Evolutionary conservation across 352 stramenopile genomes (phyloP), one percentile per base, ranked within the genome.

Genomic region (Globisporangium perplexum): DNA sequence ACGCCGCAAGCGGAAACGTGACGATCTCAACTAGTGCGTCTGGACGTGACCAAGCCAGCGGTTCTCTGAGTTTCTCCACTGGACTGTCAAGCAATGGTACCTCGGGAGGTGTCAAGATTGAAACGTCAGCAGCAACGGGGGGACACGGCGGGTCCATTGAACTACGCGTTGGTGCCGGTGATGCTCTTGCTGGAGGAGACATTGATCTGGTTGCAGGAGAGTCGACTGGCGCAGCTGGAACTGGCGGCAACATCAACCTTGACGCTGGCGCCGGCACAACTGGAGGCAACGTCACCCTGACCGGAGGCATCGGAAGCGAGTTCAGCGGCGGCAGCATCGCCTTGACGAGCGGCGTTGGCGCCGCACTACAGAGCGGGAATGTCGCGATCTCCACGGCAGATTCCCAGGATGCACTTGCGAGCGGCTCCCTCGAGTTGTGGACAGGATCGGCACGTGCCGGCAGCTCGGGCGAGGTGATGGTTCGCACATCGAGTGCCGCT

Each of bases 1-100:
- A 23, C 39, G 55, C 58, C 23, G 22, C 60, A 26, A 73, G 66
- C 39, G 69, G 69, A 2, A 60, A 65, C 33, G 36, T 78, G 1
- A 23, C 53, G 1, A 55, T 78, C 31, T 53, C 55, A 3, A 75
- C 55, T 39, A 58, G 56, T 8, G 53, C 38, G 4, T 47, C 59
- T 30, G 53, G 47, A 11, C 57, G 48, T 26, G 57, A 28, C 1
- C 44, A 68, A 35, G 23, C 53, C 12, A 71, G 69, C 28, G 57
- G 66, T 11, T 58, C 47, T 8, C 10, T 71, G 26, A 48, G 42
- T 2, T 47, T 74, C 24, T 64, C 49, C 39, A 55, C 54, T 49
- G 54, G 54, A 7, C 17, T 15, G 1, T 47, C 54, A 6, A 53
- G 22, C 23, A 54, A 38, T 18, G 36, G 54, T 18, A 44, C 31